Base-by-base conservation (phyloP, 1,139 yeast genomes). In the Protomyces arabidopsidicola region DNA sequence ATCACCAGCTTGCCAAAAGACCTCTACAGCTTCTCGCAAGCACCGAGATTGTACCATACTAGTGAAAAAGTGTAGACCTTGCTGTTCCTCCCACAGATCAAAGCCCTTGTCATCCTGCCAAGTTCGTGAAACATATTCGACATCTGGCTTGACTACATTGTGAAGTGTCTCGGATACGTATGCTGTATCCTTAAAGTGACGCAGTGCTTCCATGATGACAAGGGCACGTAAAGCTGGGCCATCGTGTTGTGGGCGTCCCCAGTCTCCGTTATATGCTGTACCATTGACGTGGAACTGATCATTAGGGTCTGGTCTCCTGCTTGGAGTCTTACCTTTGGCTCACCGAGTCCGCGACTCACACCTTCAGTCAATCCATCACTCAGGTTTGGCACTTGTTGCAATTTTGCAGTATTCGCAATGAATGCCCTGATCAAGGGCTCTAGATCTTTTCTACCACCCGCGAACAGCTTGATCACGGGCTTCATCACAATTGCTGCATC, bases 211-310 rank as follows among this genome's bases (percentile, higher is more conserved):
- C 55, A 82, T 74, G 34, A 87, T 79, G 0, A 96, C 80, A 59
- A 86, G 79, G 2, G 85, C 80, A 69, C 98, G 80, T 64, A 91
- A 78, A 0, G 95, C 93, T 0, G 98, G 97, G 0, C 98, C 98
- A 74, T 91, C 98, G 61, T 65, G 50, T 20, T 91, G 98, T 0
- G 98, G 98, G 69, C 98, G 80, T 1, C 98, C 98, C 98, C 98
- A 91, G 52, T 77, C 73, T 1, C 78, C 84, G 16, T 75, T 73
- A 70, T 87, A 91, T 0, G 87, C 78, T 0, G 82, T 71, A 35
- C 87, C 85, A 72, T 89, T 82, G 2, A 85, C 84, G 72, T 81
- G 74, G 71, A 87, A 68, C 73, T 91, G 14, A 3, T 27, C 31
- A 8, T 27, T 27, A 27, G 31, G 1, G 31, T 27, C 6, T 4